Percentiles rank a stretch among this genome's conserved stretches.
These are phyloP conservation scores for Chalciporus chontae DNA, from an alignment of 768 basidiomycete species.

Conservation along the genomic window DNA sequence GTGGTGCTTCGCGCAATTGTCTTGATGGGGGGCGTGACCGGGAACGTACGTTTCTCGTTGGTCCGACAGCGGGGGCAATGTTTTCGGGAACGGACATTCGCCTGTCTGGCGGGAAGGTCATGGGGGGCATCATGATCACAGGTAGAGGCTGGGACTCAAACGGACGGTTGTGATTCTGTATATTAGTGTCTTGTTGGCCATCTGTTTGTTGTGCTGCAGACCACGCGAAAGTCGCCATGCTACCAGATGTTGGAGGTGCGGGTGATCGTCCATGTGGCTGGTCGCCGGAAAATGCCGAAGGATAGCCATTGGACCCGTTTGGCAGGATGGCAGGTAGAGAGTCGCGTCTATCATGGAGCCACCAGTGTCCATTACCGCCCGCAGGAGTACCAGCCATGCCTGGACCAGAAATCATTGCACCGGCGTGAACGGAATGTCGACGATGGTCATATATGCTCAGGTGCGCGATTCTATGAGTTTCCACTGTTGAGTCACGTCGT, in stretches of 20 bases:
- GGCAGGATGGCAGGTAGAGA: constrained; percentile 69
- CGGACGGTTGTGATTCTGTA: constrained; percentile 38
- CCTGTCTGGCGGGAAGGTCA: constrained; percentile 59
- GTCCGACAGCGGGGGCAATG: constrained; percentile 40
- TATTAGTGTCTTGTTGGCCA: constrained; percentile 44
- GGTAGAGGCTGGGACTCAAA: constrained; percentile 47
- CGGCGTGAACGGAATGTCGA: constrained; percentile 71
- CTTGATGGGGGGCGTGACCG: constrained; percentile 73
- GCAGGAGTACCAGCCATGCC: constrained; percentile 22
- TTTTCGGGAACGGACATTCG: constrained; percentile 75
- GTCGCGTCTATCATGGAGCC: constrained; percentile 68
- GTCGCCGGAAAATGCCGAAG: constrained; percentile 59
- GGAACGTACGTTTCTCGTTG: constrained; percentile 56
- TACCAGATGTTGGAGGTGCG: constrained; percentile 52
- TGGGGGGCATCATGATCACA: constrained; percentile 54
- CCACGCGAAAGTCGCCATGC: constrained; percentile 74
- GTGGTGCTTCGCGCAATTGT: constrained; percentile 43
- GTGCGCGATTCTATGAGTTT: constrained; percentile 71
- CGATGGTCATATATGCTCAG: constrained; percentile 71
- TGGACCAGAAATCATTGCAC: constrained; percentile 35
- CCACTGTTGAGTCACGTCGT: constrained; percentile 79
- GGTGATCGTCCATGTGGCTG: constrained; percentile 62
- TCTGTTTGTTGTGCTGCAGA: constrained; percentile 47
- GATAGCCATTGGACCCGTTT: constrained; percentile 50
- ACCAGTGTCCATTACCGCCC: constrained; percentile 43